Base-by-base conservation (phyloP, 305 asterid genomes). In the Rubia peregrina region DNA sequence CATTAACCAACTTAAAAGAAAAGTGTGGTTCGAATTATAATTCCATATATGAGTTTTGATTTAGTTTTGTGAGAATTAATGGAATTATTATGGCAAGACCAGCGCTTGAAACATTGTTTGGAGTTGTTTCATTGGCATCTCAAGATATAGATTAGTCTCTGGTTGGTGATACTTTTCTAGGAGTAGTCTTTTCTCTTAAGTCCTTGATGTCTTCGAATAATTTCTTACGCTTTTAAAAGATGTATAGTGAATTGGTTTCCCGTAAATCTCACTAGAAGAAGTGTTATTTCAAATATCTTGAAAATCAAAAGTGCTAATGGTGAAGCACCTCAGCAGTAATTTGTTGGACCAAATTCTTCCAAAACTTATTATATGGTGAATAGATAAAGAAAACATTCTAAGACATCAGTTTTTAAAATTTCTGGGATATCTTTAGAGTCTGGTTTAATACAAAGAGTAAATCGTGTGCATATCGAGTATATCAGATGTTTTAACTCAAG, bases 81-180 rank as follows among this genome's bases (percentile, higher is more conserved):
- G 21, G 10, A 71, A 53, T 63, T 62, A 17, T 65, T 80, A 74
- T 60, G 30, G 59, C 91, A 94, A 97, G 98, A 72, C 74, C 87
- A 65, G 98, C 98, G 12, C 84, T 91, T 77, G 93, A 94, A 85
- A 78, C 96, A 66, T 85, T 94, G 73, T 93, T 96, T 79, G 96
- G 96, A 75, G 88, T 89, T 74, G 78, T 94, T 73, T 85, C 96
- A 61, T 76, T 94, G 81, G 90, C 95, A 71, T 85, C 91, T 69
- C 81, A 87, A 22, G 89, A 85, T 79, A 84, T 91, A 53, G 95
- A 89, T 75, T 81, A 84, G 63, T 83, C 95, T 75, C 78, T 89
- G 91, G 98, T 93, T 67, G 76, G 90, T 17, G 59, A 51, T 51
- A 51, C 59, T 51, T 17, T n/a, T 19, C 24, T 48, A 3, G 55